Percentiles rank a stretch among this genome's conserved stretches.
These are phyloP conservation scores for Neocucurbitaria cava DNA, from an alignment of 2,329 filamentous ascomycete species.

Conservation along the genomic window DNA sequence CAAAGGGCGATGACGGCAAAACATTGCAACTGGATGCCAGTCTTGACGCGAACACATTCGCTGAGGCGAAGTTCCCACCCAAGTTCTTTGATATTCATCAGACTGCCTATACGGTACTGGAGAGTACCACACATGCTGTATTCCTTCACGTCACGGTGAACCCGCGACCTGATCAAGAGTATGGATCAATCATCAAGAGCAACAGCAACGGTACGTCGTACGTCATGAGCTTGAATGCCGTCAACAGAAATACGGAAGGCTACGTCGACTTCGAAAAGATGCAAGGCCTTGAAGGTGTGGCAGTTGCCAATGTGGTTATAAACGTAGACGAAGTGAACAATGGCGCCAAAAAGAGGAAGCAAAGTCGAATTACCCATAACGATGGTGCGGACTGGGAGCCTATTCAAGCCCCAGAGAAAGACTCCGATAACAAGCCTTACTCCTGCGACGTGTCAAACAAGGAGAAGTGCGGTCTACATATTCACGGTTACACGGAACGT, in stretches of 20 bases:
- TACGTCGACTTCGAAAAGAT: slow-evolving; percentile 98
- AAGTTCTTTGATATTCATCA: slow-evolving; percentile 82
- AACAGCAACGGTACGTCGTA: slow-evolving; percentile 98
- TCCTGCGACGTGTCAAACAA: slow-evolving; percentile 67
- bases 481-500: slow-evolving; percentile 96
- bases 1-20: slow-evolving; percentile 68
- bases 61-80: slow-evolving; percentile 81
- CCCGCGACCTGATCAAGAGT: slow-evolving; percentile 67
- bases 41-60: slow-evolving; percentile 83
- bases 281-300: slow-evolving; percentile 87
- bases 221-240: slow-evolving; percentile 78
- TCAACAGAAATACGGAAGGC: slow-evolving; percentile 78
- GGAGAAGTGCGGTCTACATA: slow-evolving; percentile 81
- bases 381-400: slow-evolving; percentile 89
- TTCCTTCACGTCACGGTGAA: slow-evolving; percentile 92
- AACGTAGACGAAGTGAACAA: slow-evolving; percentile 71
- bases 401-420: slow-evolving; percentile 73
- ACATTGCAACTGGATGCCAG: slow-evolving; percentile 81
- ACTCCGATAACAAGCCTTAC: slow-evolving; percentile 75
- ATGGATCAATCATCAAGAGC: slow-evolving; percentile 92
- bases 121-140: slow-evolving; percentile 92
- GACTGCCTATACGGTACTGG: slow-evolving; percentile 88
- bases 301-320: slow-evolving; percentile 82
- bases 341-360: slow-evolving; percentile 77
- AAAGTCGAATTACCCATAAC: slow-evolving; percentile 94